A percentile compares a stretch with the other conserved stretches of the same genome.
phyloP scores from a whole-genome alignment of 176 grass and related monocot species.

The Thalia dealbata region DNA sequence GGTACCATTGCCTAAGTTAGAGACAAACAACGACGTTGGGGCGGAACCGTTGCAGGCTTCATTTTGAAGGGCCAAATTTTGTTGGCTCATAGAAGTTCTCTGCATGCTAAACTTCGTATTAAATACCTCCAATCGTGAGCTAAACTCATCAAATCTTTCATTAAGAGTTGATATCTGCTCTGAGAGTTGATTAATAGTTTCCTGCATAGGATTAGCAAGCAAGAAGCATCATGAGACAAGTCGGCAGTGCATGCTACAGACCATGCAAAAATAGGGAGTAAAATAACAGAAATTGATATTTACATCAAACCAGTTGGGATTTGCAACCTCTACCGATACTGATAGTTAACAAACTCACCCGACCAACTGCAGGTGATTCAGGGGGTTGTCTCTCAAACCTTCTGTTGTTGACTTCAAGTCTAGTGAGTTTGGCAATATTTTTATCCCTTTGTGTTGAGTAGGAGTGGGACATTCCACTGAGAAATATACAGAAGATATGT shows the following conservation, averaged over 20 bases:
- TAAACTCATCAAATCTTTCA: conserved; percentile 15
- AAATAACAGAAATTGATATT: conserved; percentile 4
- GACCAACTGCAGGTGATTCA: conserved; percentile 53
- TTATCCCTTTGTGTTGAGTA: conserved; percentile 80
- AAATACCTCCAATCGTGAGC: conserved; percentile 16
- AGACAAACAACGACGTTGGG: conserved; percentile 79
- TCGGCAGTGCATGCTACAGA: not conserved
- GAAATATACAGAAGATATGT: conserved; percentile 8
- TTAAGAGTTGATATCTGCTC: conserved; percentile 8
- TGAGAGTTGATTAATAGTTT: not conserved
- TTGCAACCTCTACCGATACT: not conserved
- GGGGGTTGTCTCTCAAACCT: conserved; percentile 48
- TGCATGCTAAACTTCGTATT: conserved; percentile 54
- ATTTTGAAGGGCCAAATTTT: conserved; percentile 59
- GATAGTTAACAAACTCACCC: conserved; percentile 25
- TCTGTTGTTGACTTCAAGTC: conserved; percentile 58
- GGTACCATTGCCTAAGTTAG: conserved; percentile 78
- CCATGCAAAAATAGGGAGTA: not conserved
- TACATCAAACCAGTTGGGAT: conserved; percentile 9
- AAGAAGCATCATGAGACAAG: not conserved
- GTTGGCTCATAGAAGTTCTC: conserved; percentile 68
- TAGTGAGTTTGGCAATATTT: conserved; percentile 76
- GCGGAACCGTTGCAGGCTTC: conserved; percentile 82
- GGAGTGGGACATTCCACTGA: conserved; percentile 87
- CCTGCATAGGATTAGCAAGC: conserved; percentile 1